phyloP scores from a whole-genome alignment of 441 rosid species.

The Biscutella laevigata region DNA sequence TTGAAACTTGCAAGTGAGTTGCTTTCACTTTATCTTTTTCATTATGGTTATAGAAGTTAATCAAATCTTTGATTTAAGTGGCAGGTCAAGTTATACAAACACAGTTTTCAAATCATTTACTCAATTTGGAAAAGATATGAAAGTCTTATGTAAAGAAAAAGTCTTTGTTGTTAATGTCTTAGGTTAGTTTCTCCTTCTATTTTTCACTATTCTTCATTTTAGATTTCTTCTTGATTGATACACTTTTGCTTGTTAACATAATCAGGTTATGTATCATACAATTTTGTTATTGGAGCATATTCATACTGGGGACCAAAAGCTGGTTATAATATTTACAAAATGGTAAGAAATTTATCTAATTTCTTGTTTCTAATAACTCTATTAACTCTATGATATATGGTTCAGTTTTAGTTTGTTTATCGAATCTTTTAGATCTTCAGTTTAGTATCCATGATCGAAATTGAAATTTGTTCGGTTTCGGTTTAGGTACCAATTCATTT shows the following conservation, averaged over 20 bases:
- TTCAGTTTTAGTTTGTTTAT: too few relatives aligned
- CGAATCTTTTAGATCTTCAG: too few relatives aligned
- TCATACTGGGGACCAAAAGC: conserved; percentile 98
- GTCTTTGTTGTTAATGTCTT: conserved; percentile 64
- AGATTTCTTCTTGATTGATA: background rate
- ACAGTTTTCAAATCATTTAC: conserved; percentile 2
- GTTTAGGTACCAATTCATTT: too few relatives aligned
- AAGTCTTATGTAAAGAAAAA: conserved; percentile 45
- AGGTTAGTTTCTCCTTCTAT: conserved; percentile 34
- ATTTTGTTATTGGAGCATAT: conserved; percentile 84
- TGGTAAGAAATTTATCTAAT: conserved; percentile 3
- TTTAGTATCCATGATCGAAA: too few relatives aligned
- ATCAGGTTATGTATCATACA: conserved; percentile 71
- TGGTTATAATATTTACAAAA: conserved; percentile 60
- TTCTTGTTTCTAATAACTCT: background rate
- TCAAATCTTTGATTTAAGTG: background rate
- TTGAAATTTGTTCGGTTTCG: too few relatives aligned
- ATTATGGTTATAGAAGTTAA: too few relatives aligned
- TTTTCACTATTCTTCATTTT: background rate
- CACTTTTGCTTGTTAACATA: background rate
- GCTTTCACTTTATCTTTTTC: background rate
- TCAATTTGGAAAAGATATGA: conserved; percentile 47
- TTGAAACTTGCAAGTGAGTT: conserved; percentile 12
- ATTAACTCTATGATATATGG: too few relatives aligned
- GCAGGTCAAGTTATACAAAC: conserved; percentile 1